Percentiles rank a stretch among this genome's conserved stretches.
Conservation (phyloP, 2,329 filamentous ascomycete genomes). For the Monosporascus sp. region DNA sequence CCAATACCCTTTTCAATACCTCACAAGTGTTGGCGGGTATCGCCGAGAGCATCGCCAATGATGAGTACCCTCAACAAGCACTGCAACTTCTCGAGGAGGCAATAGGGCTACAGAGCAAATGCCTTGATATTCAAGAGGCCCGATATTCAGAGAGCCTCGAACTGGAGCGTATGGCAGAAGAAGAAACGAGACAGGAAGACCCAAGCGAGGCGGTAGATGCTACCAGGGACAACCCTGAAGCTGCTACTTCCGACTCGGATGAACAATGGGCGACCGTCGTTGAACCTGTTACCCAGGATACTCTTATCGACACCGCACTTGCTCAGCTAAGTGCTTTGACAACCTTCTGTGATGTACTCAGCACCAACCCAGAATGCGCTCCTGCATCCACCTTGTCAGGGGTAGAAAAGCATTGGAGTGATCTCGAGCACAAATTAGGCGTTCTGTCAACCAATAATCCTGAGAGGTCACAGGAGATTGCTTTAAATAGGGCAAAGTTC, state of each 20-base stretch:
- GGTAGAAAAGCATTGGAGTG: constrained; percentile 50
- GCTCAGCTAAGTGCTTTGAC: constrained; percentile 55
- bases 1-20: constrained; percentile 67
- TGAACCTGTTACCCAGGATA: constrained; percentile 58
- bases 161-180: constrained; percentile 26
- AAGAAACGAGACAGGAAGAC: constrained; percentile 18
- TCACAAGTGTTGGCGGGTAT: constrained; percentile 63
- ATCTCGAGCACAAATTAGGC: constrained; percentile 37
- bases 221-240: constrained; percentile 5
- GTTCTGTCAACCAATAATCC: constrained; percentile 9
- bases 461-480: constrained; percentile 18
- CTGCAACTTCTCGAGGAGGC: constrained; percentile 33
- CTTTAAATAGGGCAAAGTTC: constrained; percentile 20
- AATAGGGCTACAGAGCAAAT: constrained; percentile 28
- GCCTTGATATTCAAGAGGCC: constrained; percentile 46
- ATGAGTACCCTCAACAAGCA: constrained; percentile 34
- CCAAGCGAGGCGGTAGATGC: neutral
- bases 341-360: constrained; percentile 43
- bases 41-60: constrained; percentile 53
- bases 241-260: constrained; percentile 23
- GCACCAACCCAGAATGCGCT: constrained; percentile 29
- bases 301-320: constrained; percentile 62
- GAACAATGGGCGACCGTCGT: constrained; percentile 64
- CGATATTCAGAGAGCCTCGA: constrained; percentile 21
- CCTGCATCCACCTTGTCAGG: constrained; percentile 40